Evolutionary conservation across 192 early-diverging fungal species (phyloP).

Genomic region (Linnemannia schmuckeri): DNA sequence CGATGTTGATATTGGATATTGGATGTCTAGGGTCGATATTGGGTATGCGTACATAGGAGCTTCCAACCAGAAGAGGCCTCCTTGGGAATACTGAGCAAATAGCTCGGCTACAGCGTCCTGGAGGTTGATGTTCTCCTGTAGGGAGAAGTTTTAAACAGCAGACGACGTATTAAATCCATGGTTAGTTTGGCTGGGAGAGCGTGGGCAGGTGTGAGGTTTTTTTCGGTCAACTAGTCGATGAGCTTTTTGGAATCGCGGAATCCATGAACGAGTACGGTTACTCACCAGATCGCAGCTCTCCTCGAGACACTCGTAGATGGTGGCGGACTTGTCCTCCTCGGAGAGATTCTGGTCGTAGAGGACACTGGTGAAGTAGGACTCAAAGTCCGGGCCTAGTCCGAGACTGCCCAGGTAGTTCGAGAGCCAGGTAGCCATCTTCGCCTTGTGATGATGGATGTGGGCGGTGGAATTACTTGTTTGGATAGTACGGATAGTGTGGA

Average conservation of each 20-base stretch:
- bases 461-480: neutral
- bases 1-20: slow-evolving; percentile 1
- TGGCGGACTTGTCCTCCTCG: slow-evolving; percentile 47
- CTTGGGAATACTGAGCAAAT: slow-evolving; percentile 38
- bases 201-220: neutral
- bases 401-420: slow-evolving; percentile 44
- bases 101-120: slow-evolving; percentile 45
- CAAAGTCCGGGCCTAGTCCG: slow-evolving; percentile 38
- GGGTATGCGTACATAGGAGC: slow-evolving; percentile 26
- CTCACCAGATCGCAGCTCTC: slow-evolving; percentile 34
- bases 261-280: neutral
- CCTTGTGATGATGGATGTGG: neutral
- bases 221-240: no score
- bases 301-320: slow-evolving; percentile 43
- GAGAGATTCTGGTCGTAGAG: slow-evolving; percentile 44
- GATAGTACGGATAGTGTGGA: neutral
- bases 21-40: slow-evolving; percentile 13
- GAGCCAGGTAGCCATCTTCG: slow-evolving; percentile 45
- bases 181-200: neutral
- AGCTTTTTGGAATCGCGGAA: neutral
- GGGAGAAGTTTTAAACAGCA: neutral
- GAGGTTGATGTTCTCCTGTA: slow-evolving; percentile 45
- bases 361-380: slow-evolving; percentile 35
- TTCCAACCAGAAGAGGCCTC: slow-evolving; percentile 44
- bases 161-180: neutral